Percentiles rank a stretch among this genome's conserved stretches.
These are phyloP conservation scores for Candida tropicalis DNA, from an alignment of 1,139 yeast genomes.

Conservation along the genomic window DNA sequence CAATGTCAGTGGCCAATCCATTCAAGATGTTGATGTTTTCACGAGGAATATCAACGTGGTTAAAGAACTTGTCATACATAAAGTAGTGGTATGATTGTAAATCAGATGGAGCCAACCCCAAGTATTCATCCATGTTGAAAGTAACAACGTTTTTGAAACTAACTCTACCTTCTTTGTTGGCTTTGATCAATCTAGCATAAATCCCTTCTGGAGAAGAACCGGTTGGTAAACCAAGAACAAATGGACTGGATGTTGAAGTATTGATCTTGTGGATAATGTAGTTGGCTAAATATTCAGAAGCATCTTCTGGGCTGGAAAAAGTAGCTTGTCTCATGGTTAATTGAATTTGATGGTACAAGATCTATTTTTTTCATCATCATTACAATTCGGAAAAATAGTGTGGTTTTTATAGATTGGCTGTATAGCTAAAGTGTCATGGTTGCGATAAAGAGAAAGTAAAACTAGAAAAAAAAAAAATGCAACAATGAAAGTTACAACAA, in stretches of 20 bases:
- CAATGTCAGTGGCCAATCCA: slow-evolving; percentile 51
- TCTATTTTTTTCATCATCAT: neutral
- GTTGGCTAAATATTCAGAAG: slow-evolving; percentile 53
- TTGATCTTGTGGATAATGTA: slow-evolving; percentile 50
- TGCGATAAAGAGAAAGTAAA: too few relatives aligned
- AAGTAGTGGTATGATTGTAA: slow-evolving; percentile 62
- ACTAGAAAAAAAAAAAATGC: too few relatives aligned
- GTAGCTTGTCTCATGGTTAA: slow-evolving; percentile 40
- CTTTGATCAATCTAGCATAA: slow-evolving; percentile 49
- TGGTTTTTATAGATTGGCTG: too few relatives aligned
- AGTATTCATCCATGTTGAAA: slow-evolving; percentile 66
- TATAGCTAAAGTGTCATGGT: too few relatives aligned
- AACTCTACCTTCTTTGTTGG: slow-evolving; percentile 47
- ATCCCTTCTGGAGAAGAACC: slow-evolving; percentile 69
- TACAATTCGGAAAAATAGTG: neutral
- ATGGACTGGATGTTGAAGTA: slow-evolving; percentile 47
- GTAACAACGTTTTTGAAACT: slow-evolving; percentile 59
- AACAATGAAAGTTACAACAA: too few relatives aligned
- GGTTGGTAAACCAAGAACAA: slow-evolving; percentile 64
- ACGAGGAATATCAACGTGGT: slow-evolving; percentile 58
- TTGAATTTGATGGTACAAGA: neutral
- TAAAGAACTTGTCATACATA: slow-evolving; percentile 61
- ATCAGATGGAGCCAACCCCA: slow-evolving; percentile 50
- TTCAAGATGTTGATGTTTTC: slow-evolving; percentile 59
- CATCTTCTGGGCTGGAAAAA: slow-evolving; percentile 43